Base-by-base conservation (phyloP, 1,139 yeast species). In the Pneumocystis canis region DNA sequence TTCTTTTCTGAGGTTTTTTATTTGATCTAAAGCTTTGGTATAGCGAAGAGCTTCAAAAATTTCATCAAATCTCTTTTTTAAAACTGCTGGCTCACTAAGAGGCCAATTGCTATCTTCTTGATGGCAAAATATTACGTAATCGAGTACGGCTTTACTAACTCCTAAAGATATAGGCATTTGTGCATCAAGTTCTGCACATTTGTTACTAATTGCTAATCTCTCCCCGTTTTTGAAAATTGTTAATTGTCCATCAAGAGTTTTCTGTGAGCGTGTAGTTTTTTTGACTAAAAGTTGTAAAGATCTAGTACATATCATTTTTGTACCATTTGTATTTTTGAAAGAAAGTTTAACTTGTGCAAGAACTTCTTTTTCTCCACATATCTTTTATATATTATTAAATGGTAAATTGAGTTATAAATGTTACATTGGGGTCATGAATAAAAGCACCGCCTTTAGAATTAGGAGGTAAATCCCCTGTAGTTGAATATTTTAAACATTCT, bases 51-150 rank as follows among this genome's bases (percentile, higher is more conserved):
- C 96, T 73, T 94, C 97, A 69, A 94, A 94, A 5, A 94, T 92
- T 72, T 92, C 98, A 73, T 94, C 98, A 70, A 94, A 94, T 65
- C 92, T 80, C 74, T 90, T 90, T 74, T 94, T 94, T 71, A 94
- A 79, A 16, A 81, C 81, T 6, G 95, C 80, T 0, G 98, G 95
- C 73, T 94, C 99, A 68, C 92, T 83, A 64, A 94, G 77, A 1
- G 99, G 99, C 99, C 99, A 94, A 56, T 89, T 75, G 70, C 94
- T 85, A 66, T 94, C 99, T 71, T 94, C 99, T 73, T 94, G 99
- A 71, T 94, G 99, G 71, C 98, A 92, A 73, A 94, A 94, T 1
- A 92, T 85, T 59, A 94, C 98, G 72, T 89, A 88, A 69, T 92
- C 96, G 60, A 94, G 75, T 62, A 94, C 83, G 0, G 97, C 89